Evolutionary conservation across 2,329 filamentous ascomycete species (phyloP).

Genomic region (Epichloe gansuensis): DNA sequence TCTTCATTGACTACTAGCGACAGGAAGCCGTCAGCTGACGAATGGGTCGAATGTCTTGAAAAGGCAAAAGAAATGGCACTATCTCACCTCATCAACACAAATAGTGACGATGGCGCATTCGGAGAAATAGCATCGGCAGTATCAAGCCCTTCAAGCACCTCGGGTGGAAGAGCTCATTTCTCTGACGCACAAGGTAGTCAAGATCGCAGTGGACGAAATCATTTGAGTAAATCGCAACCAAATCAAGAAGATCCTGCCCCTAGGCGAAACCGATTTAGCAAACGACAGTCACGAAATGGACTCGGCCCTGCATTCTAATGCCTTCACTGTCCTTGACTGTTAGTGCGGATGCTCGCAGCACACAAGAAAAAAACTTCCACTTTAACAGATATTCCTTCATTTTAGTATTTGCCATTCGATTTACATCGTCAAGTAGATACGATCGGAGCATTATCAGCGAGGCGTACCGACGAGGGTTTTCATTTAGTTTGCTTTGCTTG

Average conservation of each 20-base stretch:
- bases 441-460: conserved; percentile 21
- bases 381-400: neutral
- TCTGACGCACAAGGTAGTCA: conserved; percentile 34
- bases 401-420: neutral
- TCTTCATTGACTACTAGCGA: conserved; percentile 44
- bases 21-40: conserved; percentile 59
- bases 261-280: conserved; percentile 66
- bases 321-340: neutral
- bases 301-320: conserved; percentile 68
- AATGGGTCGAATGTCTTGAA: conserved; percentile 86
- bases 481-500: conserved; percentile 7
- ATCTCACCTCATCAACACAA: conserved; percentile 56
- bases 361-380: neutral
- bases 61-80: conserved; percentile 74
- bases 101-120: conserved; percentile 54
- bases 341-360: neutral
- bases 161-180: conserved; percentile 45
- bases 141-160: conserved; percentile 65
- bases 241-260: conserved; percentile 37
- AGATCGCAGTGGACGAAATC: conserved; percentile 42
- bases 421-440: conserved; percentile 6
- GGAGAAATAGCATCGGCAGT: conserved; percentile 56
- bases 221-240: conserved; percentile 46
- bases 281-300: conserved; percentile 88
- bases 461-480: conserved; percentile 20